Evolutionary conservation across 1,284 basidiomycete species (phyloP).

Genomic region (Leccinum fuscescens): DNA sequence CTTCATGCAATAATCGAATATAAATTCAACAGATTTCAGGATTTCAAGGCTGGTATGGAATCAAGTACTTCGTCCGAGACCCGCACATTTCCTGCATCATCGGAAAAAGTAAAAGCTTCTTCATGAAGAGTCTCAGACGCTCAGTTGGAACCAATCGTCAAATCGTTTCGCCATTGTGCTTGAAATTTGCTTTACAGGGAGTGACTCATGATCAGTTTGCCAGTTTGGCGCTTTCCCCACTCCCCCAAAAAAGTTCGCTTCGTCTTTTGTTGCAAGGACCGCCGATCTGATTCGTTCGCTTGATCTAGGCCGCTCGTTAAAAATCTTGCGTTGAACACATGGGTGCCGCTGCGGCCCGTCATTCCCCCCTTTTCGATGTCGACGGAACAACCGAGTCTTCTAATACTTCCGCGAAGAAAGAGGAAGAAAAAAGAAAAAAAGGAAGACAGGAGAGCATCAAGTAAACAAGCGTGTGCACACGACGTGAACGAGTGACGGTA

Average conservation of each 20-base stretch:
- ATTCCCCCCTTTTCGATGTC: neutral
- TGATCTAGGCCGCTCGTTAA: neutral
- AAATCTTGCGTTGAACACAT: neutral
- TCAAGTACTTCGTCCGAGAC: neutral
- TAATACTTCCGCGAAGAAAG: constrained; percentile 10
- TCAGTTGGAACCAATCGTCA: neutral
- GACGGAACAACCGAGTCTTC: neutral
- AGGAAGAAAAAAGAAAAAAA: neutral
- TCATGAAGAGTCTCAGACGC: neutral
- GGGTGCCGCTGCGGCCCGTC: neutral
- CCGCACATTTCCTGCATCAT: neutral
- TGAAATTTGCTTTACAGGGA: neutral
- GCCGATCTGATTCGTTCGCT: neutral
- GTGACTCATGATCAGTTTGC: neutral
- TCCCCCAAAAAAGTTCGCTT: neutral
- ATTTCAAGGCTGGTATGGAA: neutral
- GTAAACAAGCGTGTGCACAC: neutral
- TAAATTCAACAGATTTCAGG: neutral
- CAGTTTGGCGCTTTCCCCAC: neutral
- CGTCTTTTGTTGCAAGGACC: neutral
- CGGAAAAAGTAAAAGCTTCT: neutral
- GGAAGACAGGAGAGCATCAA: neutral
- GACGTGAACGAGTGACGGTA: neutral
- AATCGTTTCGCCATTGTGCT: neutral
- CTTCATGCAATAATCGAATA: neutral